Evolutionary conservation across 768 basidiomycete genomes (phyloP).

Genomic region (Scleroderma citrinum): DNA sequence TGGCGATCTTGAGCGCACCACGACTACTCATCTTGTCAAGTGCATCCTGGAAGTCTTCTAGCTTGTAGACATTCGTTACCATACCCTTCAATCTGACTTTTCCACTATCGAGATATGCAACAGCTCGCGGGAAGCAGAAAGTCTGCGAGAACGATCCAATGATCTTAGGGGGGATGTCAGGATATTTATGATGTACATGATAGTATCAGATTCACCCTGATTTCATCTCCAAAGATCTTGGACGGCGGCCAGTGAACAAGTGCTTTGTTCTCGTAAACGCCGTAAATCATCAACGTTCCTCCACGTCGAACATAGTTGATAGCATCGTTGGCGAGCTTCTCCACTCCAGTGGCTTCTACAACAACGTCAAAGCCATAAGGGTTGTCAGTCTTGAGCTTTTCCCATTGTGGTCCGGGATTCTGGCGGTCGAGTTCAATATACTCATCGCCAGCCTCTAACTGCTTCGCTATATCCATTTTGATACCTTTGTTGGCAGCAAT

Average conservation of each 20-base stretch:
- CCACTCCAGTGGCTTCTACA: constrained; percentile 74
- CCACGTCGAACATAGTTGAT: constrained; percentile 88
- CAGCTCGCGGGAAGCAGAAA: constrained; percentile 85
- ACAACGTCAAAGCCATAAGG: constrained; percentile 91
- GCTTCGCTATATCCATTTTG: constrained; percentile 82
- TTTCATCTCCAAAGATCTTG: constrained; percentile 74
- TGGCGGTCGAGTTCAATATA: constrained; percentile 81
- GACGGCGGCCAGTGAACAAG: constrained; percentile 81
- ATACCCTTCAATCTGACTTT: constrained; percentile 82
- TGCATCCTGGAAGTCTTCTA: constrained; percentile 66
- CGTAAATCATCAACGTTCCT: constrained; percentile 83
- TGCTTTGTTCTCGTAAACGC: constrained; percentile 85
- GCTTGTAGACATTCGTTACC: constrained; percentile 61
- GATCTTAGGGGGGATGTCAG: constrained; percentile 42
- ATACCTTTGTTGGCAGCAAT: constrained; percentile 88
- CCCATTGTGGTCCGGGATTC: constrained; percentile 74
- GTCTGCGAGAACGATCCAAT: constrained; percentile 90
- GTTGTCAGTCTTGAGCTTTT: constrained; percentile 69
- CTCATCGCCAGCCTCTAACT: constrained; percentile 75
- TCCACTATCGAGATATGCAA: constrained; percentile 83
- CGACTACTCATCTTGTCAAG: constrained; percentile 69
- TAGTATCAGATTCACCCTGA: constrained; percentile 34
- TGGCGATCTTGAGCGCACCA: constrained; percentile 54
- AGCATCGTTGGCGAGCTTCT: constrained; percentile 79
- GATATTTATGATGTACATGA: neutral